These are phyloP conservation scores for Blastomyces gilchristii DNA, from an alignment of 2,329 filamentous ascomycete genomes.

Conservation along the genomic window DNA sequence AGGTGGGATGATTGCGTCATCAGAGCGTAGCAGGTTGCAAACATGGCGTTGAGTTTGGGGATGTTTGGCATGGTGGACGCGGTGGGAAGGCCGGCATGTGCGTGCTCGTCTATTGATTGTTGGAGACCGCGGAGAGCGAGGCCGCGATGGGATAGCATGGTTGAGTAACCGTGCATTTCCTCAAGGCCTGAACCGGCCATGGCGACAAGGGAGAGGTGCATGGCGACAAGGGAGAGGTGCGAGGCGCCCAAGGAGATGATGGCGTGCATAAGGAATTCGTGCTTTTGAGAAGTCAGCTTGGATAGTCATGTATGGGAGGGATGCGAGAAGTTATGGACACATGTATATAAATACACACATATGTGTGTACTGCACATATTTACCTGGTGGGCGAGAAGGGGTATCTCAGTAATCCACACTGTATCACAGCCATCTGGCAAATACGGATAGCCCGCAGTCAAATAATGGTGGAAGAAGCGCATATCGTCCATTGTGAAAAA, in stretches of 20 bases:
- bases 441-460: background rate
- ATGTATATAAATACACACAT: background rate
- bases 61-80: background rate
- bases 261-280: constrained; percentile 3
- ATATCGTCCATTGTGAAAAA: background rate
- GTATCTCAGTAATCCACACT: background rate
- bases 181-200: background rate
- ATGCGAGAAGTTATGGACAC: too few species aligned
- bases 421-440: background rate
- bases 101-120: background rate
- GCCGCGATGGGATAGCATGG: background rate
- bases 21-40: constrained; percentile 23
- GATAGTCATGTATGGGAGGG: background rate
- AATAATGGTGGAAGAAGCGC: constrained; percentile 5
- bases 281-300: background rate
- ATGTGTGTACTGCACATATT: too few species aligned
- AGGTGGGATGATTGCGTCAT: constrained; percentile 22
- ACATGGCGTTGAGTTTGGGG: constrained; percentile 15
- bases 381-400: constrained; percentile 1
- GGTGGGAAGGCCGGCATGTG: background rate
- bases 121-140: background rate
- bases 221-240: background rate
- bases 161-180: background rate
- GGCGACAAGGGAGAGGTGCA: background rate
- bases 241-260: constrained; percentile 3